A percentile compares a stretch with the other conserved stretches of the same genome.
These are phyloP conservation scores for Rhizophora mangle DNA, from an alignment of 345 rosid genomes.

Conservation along the genomic window DNA sequence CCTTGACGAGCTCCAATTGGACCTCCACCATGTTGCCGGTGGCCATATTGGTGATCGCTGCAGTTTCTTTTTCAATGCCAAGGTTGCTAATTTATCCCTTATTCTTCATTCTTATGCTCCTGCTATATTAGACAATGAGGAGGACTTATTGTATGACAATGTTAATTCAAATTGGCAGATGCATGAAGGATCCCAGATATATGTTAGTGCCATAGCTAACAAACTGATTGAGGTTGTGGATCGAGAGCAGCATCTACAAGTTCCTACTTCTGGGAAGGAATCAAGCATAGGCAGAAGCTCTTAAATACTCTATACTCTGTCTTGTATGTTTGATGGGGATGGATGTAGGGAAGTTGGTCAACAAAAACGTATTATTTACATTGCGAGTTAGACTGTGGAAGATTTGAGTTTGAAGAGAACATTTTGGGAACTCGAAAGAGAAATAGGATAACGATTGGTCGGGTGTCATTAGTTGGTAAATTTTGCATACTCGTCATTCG, in stretches of 20 bases:
- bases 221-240: conserved; percentile 32
- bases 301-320: too few species aligned
- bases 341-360: too few species aligned
- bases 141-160: not conserved
- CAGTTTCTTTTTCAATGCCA: conserved; percentile 75
- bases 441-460: too few species aligned
- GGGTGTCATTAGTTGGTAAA: too few species aligned
- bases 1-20: conserved; percentile 74
- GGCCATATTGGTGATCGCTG: conserved; percentile 79
- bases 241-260: conserved; percentile 20
- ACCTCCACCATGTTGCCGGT: conserved; percentile 83
- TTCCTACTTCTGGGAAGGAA: not conserved
- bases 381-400: too few species aligned
- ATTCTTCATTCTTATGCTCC: not conserved
- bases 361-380: too few species aligned
- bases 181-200: conserved; percentile 27
- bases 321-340: too few species aligned
- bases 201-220: conserved; percentile 34
- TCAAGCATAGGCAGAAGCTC: too few species aligned
- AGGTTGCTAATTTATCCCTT: conserved; percentile 39
- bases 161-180: conserved; percentile 20
- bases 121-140: not conserved
- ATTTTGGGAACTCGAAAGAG: too few species aligned
- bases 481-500: too few species aligned
- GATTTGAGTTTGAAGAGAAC: too few species aligned